Base-by-base conservation (phyloP, 2,329 filamentous ascomycete species). In the Ophiostoma fasciatum region DNA sequence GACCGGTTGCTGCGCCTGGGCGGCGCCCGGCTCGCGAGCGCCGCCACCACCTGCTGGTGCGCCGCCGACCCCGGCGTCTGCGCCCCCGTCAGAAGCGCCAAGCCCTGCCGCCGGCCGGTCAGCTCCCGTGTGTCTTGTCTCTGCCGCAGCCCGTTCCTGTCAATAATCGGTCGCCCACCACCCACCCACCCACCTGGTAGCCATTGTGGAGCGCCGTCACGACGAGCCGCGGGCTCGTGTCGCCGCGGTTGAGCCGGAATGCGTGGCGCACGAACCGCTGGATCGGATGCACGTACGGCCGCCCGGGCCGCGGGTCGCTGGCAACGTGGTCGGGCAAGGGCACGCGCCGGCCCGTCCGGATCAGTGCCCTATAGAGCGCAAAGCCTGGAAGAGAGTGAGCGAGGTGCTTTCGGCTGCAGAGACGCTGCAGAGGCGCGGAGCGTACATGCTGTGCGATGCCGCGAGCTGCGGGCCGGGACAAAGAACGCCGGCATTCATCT, bases 331-430 rank as follows among this genome's bases (percentile, higher is more conserved):
- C 47, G 2, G 70, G 64, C 2, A 82, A 56, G 1, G 65, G 57
- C 23, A 79, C 56, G 28, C 55, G 59, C 21, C 59, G 53, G 40
- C 64, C 72, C 55, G 72, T 66, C 42, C 64, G 64, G 35, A 84
- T 58, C 37, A 88, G 69, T 25, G 78, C 74, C 43, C 77, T 69
- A 58, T 78, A 87, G 33, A 88, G 71, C 34, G 80, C 77, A 43
- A 82, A 66, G 50, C 72, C 76, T 78, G 45, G 15, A 17, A 13
- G 2, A 13, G 23, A 12, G 23, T 25, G 11, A 25, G 11, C 13
- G 13, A n/a, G n/a, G n/a, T n/a, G n/a, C n/a, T n/a, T n/a, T n/a
- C n/a, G n/a, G n/a, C n/a, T n/a, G n/a, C n/a, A 22, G 20, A 22
- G 20, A 10, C 5, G 20, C 20, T 6, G 20, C 20, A 22, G 6